These are phyloP conservation scores for Liquidambar formosana DNA, from an alignment of 164 flowering plant species.

Conservation along the genomic window DNA sequence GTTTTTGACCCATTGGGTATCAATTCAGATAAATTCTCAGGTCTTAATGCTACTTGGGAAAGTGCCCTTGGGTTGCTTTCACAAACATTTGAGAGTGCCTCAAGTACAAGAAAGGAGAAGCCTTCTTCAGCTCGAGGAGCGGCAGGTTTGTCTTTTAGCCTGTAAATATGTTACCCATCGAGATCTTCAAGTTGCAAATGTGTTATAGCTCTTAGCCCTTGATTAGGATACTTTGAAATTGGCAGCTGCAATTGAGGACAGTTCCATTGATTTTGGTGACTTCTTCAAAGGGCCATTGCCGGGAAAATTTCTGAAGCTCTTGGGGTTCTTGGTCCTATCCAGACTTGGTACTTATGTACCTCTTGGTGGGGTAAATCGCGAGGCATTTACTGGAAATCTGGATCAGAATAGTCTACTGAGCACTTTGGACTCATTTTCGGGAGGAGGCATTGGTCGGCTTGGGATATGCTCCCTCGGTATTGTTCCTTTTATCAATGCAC, in stretches of 20 bases:
- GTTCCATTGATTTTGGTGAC: constrained; percentile 96
- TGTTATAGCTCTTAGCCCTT: constrained; percentile 11
- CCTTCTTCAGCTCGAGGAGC: constrained; percentile 68
- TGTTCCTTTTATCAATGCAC: constrained; percentile 98
- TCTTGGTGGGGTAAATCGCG: constrained; percentile 95
- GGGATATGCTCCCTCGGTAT: constrained; percentile 98
- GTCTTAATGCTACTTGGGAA: constrained; percentile 51
- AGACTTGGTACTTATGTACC: constrained; percentile 94
- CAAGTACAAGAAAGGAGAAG: constrained; percentile 68
- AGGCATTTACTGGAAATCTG: constrained; percentile 89
- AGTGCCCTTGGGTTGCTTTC: constrained; percentile 41
- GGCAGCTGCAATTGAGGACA: constrained; percentile 98
- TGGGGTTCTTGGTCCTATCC: constrained; percentile 83
- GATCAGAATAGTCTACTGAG: constrained; percentile 89
- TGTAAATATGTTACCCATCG: neutral
- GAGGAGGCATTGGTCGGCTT: constrained; percentile 98
- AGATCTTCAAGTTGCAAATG: constrained; percentile 9
- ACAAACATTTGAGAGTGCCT: constrained; percentile 58
- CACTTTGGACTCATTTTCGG: constrained; percentile 98
- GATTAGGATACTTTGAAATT: constrained; percentile 32
- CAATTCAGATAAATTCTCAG: constrained; percentile 41
- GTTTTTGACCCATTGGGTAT: constrained; percentile 90
- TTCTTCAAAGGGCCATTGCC: constrained; percentile 98
- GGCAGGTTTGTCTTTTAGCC: constrained; percentile 63
- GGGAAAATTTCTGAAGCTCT: constrained; percentile 89